Conservation (phyloP, 768 basidiomycete genomes). For the Boletus rubescentipes region DNA sequence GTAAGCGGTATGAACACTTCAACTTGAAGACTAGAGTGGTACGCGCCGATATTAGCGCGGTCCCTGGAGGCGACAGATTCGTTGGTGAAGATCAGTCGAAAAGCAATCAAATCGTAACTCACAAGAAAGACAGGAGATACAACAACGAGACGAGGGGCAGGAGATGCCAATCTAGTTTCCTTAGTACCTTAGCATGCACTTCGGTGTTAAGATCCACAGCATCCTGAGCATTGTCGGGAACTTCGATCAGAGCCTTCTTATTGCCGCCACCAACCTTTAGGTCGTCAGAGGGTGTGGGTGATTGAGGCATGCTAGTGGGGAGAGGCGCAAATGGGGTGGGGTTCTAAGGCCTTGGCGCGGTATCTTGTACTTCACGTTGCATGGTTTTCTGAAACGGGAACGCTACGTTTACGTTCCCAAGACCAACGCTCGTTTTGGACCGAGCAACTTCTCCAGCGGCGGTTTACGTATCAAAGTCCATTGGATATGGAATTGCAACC, state of each 20-base stretch:
- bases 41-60: constrained; percentile 44
- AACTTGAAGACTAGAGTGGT: background rate
- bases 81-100: background rate
- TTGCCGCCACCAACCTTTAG: constrained; percentile 2
- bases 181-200: constrained; percentile 7
- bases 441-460: background rate
- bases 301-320: constrained; percentile 6
- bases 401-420: background rate
- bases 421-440: background rate
- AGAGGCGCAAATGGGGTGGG: background rate
- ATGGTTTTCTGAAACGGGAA: constrained; percentile 1
- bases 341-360: constrained; percentile 1
- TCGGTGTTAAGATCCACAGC: background rate
- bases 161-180: constrained; percentile 23
- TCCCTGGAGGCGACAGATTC: constrained; percentile 30
- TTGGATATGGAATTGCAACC: background rate
- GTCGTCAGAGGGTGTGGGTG: background rate
- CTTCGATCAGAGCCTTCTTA: constrained; percentile 3
- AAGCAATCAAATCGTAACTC: background rate
- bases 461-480: background rate
- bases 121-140: constrained; percentile 22
- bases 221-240: background rate
- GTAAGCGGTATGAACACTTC: constrained; percentile 1
- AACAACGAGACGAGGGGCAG: constrained; percentile 16
- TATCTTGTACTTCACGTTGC: background rate